These are phyloP conservation scores for Neonectria ditissima DNA, from an alignment of 2,329 filamentous ascomycete genomes.

Conservation along the genomic window DNA sequence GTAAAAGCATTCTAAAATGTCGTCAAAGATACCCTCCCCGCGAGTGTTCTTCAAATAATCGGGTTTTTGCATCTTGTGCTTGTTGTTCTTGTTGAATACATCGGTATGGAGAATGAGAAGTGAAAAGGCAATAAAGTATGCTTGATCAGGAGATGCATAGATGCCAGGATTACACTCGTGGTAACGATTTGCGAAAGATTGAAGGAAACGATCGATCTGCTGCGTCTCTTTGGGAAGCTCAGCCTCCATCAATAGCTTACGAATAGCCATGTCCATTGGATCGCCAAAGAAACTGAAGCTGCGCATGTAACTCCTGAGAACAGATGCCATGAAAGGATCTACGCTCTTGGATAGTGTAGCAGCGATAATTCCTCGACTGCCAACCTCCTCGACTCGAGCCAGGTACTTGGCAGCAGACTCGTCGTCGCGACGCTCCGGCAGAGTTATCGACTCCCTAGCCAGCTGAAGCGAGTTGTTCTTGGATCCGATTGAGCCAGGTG, in stretches of 20 bases:
- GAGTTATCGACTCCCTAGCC: slow-evolving; percentile 74
- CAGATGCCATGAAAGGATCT: slow-evolving; percentile 84
- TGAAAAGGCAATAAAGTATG: slow-evolving; percentile 98
- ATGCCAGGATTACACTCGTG: slow-evolving; percentile 99
- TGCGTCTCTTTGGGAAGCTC: slow-evolving; percentile 97
- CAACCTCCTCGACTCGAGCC: slow-evolving; percentile 81
- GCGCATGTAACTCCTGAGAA: slow-evolving; percentile 94
- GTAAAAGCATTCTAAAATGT: slow-evolving; percentile 95
- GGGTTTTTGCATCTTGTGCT: slow-evolving; percentile 96
- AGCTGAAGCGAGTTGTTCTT: slow-evolving; percentile 88
- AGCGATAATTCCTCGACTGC: slow-evolving; percentile 85
- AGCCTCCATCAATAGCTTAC: slow-evolving; percentile 95
- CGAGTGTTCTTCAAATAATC: slow-evolving; percentile 97
- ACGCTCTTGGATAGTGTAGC: slow-evolving; percentile 86
- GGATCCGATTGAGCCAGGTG: slow-evolving; percentile 76
- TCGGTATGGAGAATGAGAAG: slow-evolving; percentile 96
- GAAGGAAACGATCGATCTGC: slow-evolving; percentile 94
- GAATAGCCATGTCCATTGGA: slow-evolving; percentile 96
- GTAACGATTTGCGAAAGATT: slow-evolving; percentile 95
- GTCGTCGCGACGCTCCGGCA: slow-evolving; percentile 85
- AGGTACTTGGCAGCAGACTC: slow-evolving; percentile 94
- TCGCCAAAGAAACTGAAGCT: slow-evolving; percentile 96
- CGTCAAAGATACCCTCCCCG: slow-evolving; percentile 91
- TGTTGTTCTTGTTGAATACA: slow-evolving; percentile 99
- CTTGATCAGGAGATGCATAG: slow-evolving; percentile 89